phyloP scores from a whole-genome alignment of 495 filamentous ascomycete genomes.

The Letharia lupina region DNA sequence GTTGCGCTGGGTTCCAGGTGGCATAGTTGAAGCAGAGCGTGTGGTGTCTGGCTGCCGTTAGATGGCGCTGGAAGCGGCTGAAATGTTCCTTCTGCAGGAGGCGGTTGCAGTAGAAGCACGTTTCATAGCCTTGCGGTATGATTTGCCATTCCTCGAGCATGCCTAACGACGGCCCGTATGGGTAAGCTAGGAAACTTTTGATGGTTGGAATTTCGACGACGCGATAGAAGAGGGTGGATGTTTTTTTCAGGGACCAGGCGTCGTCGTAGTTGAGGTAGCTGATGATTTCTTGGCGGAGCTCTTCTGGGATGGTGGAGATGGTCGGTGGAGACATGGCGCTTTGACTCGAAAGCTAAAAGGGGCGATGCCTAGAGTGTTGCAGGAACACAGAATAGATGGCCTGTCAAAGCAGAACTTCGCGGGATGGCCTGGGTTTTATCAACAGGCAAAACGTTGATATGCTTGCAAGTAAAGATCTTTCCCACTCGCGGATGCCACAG shows the following conservation, averaged over 20 bases:
- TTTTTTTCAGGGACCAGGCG: conserved; percentile 4
- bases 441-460: too few relatives aligned
- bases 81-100: background rate
- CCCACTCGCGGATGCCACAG: background rate
- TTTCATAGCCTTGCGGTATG: background rate
- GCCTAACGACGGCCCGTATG: background rate
- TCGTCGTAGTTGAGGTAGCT: conserved; percentile 3
- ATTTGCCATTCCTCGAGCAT: conserved; percentile 9
- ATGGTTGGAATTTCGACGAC: conserved; percentile 9
- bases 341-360: too few relatives aligned
- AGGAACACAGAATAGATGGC: too few relatives aligned
- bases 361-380: too few relatives aligned
- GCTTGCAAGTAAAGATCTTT: too few relatives aligned
- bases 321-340: background rate
- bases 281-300: conserved; percentile 1
- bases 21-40: background rate
- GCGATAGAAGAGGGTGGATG: background rate
- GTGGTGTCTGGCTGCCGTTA: background rate
- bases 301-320: conserved; percentile 1
- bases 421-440: too few relatives aligned
- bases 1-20: background rate
- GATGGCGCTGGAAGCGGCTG: background rate
- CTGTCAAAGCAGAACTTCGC: too few relatives aligned
- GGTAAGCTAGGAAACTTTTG: background rate
- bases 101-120: background rate